Percentiles rank a stretch among this genome's conserved stretches.
phyloP scores from a whole-genome alignment of 352 stramenopile species.

The Phytopythium mirpurense region DNA sequence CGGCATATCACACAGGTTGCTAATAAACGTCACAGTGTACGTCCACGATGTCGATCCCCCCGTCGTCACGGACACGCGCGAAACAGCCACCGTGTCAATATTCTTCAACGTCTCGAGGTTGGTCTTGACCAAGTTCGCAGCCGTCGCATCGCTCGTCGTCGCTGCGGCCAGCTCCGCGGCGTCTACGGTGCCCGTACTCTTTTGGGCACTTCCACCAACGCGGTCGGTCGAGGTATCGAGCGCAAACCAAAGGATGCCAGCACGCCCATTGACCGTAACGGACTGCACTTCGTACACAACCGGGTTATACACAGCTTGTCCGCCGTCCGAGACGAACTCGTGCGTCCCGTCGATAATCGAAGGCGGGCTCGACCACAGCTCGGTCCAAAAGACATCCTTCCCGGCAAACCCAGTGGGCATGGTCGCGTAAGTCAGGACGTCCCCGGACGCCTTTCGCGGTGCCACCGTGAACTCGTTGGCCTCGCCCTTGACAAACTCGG shows the following conservation, averaged over 20 bases:
- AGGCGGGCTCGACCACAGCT: slow-evolving; percentile 87
- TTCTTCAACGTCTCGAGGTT: slow-evolving; percentile 81
- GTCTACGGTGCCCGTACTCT: slow-evolving; percentile 37
- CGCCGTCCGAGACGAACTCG: slow-evolving; percentile 88
- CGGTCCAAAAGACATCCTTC: slow-evolving; percentile 94
- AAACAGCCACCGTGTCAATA: slow-evolving; percentile 79
- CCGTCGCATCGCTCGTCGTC: slow-evolving; percentile 37
- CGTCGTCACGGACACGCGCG: slow-evolving; percentile 28
- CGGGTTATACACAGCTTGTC: slow-evolving; percentile 89
- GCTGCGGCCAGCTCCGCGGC: slow-evolving; percentile 29
- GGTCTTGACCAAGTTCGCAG: slow-evolving; percentile 71
- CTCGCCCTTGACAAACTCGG: slow-evolving; percentile 91
- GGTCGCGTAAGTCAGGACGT: slow-evolving; percentile 86
- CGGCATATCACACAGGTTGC: slow-evolving; percentile 80
- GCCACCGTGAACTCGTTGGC: slow-evolving; percentile 95
- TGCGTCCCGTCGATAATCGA: slow-evolving; percentile 87
- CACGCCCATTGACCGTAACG: slow-evolving; percentile 59
- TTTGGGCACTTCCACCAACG: slow-evolving; percentile 38
- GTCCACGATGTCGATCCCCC: slow-evolving; percentile 32
- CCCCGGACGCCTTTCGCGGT: slow-evolving; percentile 89
- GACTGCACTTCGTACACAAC: slow-evolving; percentile 89
- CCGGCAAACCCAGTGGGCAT: slow-evolving; percentile 80
- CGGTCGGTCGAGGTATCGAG: slow-evolving; percentile 69
- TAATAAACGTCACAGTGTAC: slow-evolving; percentile 86
- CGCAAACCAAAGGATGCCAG: slow-evolving; percentile 61